Percentiles rank a stretch among this genome's conserved stretches.
Evolutionary conservation across 1,284 basidiomycete genomes (phyloP).

Genomic region (Apiotrichum gamsii): DNA sequence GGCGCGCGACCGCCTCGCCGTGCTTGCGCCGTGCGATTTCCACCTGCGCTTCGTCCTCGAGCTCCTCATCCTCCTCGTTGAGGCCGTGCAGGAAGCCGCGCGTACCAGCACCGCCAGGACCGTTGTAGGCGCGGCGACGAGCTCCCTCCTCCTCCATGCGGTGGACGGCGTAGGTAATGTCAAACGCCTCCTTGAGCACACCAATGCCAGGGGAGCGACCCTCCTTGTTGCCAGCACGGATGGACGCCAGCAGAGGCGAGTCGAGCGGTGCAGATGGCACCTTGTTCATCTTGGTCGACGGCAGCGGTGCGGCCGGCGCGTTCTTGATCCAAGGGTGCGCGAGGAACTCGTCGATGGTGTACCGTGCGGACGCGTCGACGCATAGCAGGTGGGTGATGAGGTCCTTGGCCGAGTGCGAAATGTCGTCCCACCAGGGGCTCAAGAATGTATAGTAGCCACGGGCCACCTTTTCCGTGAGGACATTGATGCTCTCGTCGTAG

Average conservation of each 20-base stretch:
- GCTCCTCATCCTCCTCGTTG: conserved; percentile 85
- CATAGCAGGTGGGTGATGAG: conserved; percentile 91
- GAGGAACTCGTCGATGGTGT: conserved; percentile 96
- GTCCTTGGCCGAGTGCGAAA: conserved; percentile 83
- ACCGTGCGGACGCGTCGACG: conserved; percentile 89
- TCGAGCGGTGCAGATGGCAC: conserved; percentile 60
- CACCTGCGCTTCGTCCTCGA: conserved; percentile 52
- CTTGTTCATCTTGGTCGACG: conserved; percentile 54
- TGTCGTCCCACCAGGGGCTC: conserved; percentile 99
- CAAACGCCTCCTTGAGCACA: conserved; percentile 94
- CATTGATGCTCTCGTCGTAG: conserved; percentile 98
- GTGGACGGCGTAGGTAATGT: conserved; percentile 98
- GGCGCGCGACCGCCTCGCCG: conserved; percentile 48
- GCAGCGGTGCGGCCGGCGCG: conserved; percentile 51
- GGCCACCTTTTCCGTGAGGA: conserved; percentile 97
- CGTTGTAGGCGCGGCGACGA: conserved; percentile 69
- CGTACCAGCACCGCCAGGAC: conserved; percentile 66
- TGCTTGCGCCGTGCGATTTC: conserved; percentile 53
- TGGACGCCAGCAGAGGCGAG: conserved; percentile 79
- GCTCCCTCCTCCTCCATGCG: conserved; percentile 98
- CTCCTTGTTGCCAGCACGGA: conserved; percentile 64
- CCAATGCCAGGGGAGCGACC: conserved; percentile 87
- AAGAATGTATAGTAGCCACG: conserved; percentile 97
- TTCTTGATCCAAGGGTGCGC: conserved; percentile 79
- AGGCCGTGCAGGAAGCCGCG: conserved; percentile 76